Evolutionary conservation across 257 asterid species (phyloP).

Genomic region (Solanum chmielewskii): DNA sequence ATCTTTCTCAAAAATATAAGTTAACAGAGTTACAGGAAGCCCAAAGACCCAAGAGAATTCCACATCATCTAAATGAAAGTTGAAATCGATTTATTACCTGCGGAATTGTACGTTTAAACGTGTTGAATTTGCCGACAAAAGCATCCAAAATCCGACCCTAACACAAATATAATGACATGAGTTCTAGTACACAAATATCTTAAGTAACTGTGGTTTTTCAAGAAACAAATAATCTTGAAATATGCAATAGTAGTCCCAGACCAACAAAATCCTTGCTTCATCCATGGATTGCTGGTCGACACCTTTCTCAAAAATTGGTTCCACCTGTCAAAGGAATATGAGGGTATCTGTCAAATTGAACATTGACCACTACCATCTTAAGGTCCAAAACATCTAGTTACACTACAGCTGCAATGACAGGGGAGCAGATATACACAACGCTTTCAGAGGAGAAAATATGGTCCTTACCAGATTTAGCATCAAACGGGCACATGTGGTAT

Average conservation of each 20-base stretch:
- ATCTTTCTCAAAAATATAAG: background rate
- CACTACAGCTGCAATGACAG: background rate
- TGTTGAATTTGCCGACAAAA: conserved; percentile 95
- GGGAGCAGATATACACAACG: background rate
- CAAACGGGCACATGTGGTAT: conserved; percentile 98
- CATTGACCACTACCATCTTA: background rate
- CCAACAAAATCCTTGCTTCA: conserved; percentile 91
- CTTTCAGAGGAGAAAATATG: background rate
- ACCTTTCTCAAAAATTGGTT: conserved; percentile 97
- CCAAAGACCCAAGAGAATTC: background rate
- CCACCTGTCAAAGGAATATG: conserved; percentile 44
- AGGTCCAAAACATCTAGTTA: background rate
- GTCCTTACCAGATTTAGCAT: conserved; percentile 90
- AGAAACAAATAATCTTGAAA: background rate
- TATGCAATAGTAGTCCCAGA: conserved; percentile 9
- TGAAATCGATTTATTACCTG: conserved; percentile 45
- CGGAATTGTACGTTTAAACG: conserved; percentile 92
- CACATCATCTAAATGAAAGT: background rate
- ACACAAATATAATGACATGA: conserved; percentile 1
- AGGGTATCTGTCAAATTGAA: background rate
- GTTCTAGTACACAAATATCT: background rate
- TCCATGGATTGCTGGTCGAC: conserved; percentile 91
- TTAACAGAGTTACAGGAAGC: background rate
- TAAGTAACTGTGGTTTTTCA: background rate
- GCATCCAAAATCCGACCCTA: conserved; percentile 99